Conservation (phyloP, 257 asterid genomes). For the Asclepias syriaca region DNA sequence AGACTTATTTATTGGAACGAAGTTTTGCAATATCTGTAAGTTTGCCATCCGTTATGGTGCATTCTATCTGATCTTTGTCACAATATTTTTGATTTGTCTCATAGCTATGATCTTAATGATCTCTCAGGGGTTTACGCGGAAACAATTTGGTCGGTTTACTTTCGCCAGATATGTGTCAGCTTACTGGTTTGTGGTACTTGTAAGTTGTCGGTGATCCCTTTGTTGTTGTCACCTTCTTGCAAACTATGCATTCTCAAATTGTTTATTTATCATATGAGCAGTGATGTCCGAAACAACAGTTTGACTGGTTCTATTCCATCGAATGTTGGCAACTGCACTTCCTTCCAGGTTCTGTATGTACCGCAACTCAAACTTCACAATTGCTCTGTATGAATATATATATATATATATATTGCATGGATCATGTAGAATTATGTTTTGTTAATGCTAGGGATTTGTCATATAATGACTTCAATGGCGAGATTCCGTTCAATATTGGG, state of each 20-base stretch:
- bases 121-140: conserved; percentile 74
- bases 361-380: conserved; percentile 12
- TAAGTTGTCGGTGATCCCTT: conserved; percentile 36
- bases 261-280: conserved; percentile 19
- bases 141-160: conserved; percentile 81
- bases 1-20: conserved; percentile 93
- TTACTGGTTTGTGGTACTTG: conserved; percentile 96
- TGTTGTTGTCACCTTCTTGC: not conserved
- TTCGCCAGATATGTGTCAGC: conserved; percentile 94
- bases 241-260: not conserved
- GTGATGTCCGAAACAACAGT: conserved; percentile 96
- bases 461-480: conserved; percentile 67
- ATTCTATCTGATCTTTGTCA: not conserved
- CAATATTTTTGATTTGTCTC: not conserved
- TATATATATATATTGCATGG: not conserved
- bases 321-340: conserved; percentile 82
- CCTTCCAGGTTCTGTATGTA: conserved; percentile 98
- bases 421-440: not conserved
- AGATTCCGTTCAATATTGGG: conserved; percentile 92
- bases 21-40: conserved; percentile 90
- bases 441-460: conserved; percentile 74
- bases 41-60: not conserved
- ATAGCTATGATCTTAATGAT: not conserved
- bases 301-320: conserved; percentile 85
- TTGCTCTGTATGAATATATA: not conserved